A percentile compares a stretch with the other conserved stretches of the same genome.
These are phyloP conservation scores for Cyclocybe cylindracea DNA, from an alignment of 768 basidiomycete species.

Conservation along the genomic window DNA sequence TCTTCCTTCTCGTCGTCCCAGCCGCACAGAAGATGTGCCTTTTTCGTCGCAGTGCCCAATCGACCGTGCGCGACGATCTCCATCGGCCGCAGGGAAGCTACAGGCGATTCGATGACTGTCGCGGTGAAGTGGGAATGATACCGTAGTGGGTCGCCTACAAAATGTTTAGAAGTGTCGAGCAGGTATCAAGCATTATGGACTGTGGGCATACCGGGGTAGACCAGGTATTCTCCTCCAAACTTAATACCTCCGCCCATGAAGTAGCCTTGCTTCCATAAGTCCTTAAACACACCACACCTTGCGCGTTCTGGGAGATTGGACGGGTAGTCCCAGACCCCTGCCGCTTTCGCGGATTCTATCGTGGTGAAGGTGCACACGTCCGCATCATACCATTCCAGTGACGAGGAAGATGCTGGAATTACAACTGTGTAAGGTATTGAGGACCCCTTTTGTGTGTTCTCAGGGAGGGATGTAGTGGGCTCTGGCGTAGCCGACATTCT, in stretches of 20 bases:
- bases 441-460: conserved; percentile 9
- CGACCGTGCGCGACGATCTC: conserved; percentile 96
- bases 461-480: conserved; percentile 4
- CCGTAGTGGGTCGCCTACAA: conserved; percentile 84
- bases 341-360: conserved; percentile 59
- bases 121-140: conserved; percentile 97
- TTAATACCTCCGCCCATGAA: conserved; percentile 90
- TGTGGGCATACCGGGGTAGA: conserved; percentile 85
- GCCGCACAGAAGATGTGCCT: conserved; percentile 87
- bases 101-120: conserved; percentile 70
- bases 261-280: conserved; percentile 80
- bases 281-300: conserved; percentile 76
- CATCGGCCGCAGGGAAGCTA: conserved; percentile 72
- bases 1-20: conserved; percentile 74
- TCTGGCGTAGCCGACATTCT: conserved; percentile 12
- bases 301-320: conserved; percentile 65
- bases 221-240: conserved; percentile 95
- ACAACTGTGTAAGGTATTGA: conserved; percentile 51
- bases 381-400: conserved; percentile 66
- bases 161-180: no score
- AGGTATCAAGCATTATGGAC: not conserved
- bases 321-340: conserved; percentile 81
- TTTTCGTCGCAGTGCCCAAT: conserved; percentile 96
- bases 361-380: conserved; percentile 46
- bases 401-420: conserved; percentile 64